These are phyloP conservation scores for Populus simonii DNA, from an alignment of 345 rosid genomes.

Conservation along the genomic window DNA sequence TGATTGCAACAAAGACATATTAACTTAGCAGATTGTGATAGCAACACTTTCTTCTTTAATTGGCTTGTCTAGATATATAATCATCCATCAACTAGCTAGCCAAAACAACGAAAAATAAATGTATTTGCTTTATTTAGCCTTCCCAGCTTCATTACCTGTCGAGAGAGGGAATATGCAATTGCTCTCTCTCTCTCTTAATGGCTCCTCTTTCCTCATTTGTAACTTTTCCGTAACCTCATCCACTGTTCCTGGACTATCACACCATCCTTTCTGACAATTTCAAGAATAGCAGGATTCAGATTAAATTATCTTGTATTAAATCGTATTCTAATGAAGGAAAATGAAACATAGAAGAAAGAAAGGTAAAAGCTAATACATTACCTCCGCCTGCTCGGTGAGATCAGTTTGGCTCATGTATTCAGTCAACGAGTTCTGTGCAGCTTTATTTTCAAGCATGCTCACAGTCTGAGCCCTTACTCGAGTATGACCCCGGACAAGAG, in stretches of 20 bases:
- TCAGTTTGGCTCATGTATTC: constrained; percentile 26
- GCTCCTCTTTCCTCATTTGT: constrained; percentile 73
- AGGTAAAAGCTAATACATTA: constrained; percentile 9
- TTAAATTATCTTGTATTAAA: neutral
- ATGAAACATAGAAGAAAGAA: neutral
- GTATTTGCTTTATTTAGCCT: neutral
- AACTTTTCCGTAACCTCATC: constrained; percentile 64
- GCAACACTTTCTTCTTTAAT: neutral
- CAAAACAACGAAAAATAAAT: neutral
- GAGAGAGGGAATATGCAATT: constrained; percentile 58
- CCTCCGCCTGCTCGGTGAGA: constrained; percentile 74
- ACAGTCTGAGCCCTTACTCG: constrained; percentile 57
- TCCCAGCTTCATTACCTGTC: constrained; percentile 52
- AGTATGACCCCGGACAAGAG: constrained; percentile 88
- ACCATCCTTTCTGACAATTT: constrained; percentile 65
- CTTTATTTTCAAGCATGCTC: constrained; percentile 37
- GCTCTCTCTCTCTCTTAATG: constrained; percentile 92
- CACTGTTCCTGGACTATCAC: constrained; percentile 55
- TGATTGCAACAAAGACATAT: neutral
- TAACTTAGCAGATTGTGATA: neutral
- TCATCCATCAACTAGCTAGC: no score
- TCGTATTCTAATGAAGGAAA: neutral
- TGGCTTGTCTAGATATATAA: neutral
- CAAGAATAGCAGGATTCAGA: neutral
- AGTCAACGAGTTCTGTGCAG: constrained; percentile 19